Evolutionary conservation across 495 filamentous ascomycete genomes (phyloP).

Genomic region (Penicillium canariense): DNA sequence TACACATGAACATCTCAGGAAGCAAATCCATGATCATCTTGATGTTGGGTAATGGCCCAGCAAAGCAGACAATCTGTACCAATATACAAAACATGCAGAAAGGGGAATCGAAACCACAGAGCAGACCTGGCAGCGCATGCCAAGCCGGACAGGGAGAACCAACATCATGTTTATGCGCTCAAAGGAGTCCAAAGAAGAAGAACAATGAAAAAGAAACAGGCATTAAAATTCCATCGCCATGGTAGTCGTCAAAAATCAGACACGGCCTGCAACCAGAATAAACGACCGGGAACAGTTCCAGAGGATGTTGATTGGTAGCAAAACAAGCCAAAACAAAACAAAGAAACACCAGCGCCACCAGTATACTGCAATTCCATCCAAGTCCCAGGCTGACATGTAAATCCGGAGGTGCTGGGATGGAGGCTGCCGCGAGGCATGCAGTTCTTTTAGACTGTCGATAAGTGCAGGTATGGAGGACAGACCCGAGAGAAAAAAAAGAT

Average conservation of each 20-base stretch:
- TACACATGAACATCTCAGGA: neutral
- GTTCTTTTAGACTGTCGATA: constrained; percentile 39
- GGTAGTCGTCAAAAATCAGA: constrained; percentile 17
- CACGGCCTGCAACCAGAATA: constrained; percentile 3
- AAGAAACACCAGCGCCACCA: constrained; percentile 11
- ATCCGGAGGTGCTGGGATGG: neutral
- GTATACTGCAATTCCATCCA: constrained; percentile 17
- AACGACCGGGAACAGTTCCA: constrained; percentile 1
- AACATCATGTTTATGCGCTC: constrained; percentile 21
- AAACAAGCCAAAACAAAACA: constrained; percentile 3
- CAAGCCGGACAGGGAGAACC: constrained; percentile 13
- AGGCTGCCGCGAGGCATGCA: constrained; percentile 40
- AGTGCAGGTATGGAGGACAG: constrained; percentile 14
- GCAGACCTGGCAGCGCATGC: constrained; percentile 13
- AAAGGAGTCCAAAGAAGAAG: neutral
- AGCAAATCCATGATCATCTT: constrained; percentile 16
- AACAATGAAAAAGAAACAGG: constrained; percentile 1
- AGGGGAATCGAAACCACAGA: constrained; percentile 32
- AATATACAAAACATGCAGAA: constrained; percentile 29
- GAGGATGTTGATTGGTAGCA: neutral
- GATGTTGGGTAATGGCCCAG: constrained; percentile 11
- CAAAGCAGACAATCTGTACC: constrained; percentile 14
- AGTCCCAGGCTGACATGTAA: too few species aligned
- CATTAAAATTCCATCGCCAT: constrained; percentile 22
- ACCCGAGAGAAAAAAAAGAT: neutral